Conservation (phyloP, 345 rosid species). For the Eucalyptus grandis region DNA sequence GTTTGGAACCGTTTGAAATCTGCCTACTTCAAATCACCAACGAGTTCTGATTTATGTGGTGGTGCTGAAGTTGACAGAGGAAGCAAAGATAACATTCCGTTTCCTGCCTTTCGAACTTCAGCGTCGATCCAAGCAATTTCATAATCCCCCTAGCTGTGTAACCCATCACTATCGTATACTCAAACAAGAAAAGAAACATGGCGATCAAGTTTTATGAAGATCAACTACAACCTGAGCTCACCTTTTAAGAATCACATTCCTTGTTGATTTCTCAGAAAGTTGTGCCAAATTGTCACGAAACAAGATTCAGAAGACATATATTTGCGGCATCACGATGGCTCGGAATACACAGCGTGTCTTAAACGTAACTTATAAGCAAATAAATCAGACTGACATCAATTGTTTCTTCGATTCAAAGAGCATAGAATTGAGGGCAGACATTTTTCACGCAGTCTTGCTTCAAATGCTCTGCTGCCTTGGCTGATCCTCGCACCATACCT, state of each 20-base stretch:
- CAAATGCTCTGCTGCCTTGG: conserved; percentile 92
- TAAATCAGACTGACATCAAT: conserved; percentile 72
- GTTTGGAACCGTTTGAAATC: too few species aligned
- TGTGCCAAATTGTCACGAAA: conserved; percentile 43
- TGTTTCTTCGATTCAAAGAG: conserved; percentile 76
- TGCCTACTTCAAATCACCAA: too few species aligned
- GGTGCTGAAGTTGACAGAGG: too few species aligned
- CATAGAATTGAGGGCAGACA: conserved; percentile 69
- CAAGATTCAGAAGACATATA: not conserved
- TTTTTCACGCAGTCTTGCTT: conserved; percentile 77
- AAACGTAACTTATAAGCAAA: conserved; percentile 73
- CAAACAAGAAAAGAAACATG: not conserved
- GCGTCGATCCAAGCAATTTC: too few species aligned
- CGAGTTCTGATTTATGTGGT: too few species aligned
- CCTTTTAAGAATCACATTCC: conserved; percentile 61
- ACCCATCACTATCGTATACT: too few species aligned
- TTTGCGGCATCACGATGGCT: not conserved
- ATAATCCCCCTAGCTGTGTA: too few species aligned
- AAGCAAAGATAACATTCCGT: rapidly evolving
- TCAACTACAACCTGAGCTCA: not conserved
- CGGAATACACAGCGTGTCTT: not conserved
- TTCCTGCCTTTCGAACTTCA: too few species aligned
- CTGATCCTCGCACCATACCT: conserved; percentile 90
- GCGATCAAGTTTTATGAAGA: not conserved
- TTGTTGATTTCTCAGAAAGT: conserved; percentile 88